Base-by-base conservation (phyloP, 768 basidiomycete genomes). In the Kwoniella newhampshirensis region DNA sequence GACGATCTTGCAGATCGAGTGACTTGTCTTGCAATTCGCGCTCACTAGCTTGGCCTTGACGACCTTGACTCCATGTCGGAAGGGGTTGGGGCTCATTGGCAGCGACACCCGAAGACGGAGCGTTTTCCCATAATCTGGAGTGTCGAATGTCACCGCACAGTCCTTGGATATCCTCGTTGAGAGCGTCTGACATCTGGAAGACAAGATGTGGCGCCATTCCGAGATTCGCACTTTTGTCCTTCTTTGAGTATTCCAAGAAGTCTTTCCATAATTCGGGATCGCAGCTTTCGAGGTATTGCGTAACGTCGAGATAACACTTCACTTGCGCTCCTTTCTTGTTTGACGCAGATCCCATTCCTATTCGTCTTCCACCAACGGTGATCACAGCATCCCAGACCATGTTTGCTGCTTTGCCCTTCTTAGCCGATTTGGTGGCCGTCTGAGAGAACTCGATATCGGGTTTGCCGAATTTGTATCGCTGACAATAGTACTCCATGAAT, bases 401-500 rank as follows among this genome's bases (percentile, higher is more conserved):
- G 11, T 20, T 27, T 28, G 39, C 20, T 15, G 42, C 18, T 39
- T 49, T 49, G 25, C 50, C 45, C 26, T 30, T 55, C 18, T 61
- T 59, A 20, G 39, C 12, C 54, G 67, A 50, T 65, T 74, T 23
- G 39, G 45, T 53, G 15, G 63, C 45, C 8, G 63, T 51, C 25
- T 79, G 79, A 1, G 78, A 75, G 57, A 82, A 87, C 13, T 81
- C 80, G 58, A 94, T 77, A 46, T 88, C 86, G 2, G 90, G 89
- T 60, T 82, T 83, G 9, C 81, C 80, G 68, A 92, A 92, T 23
- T 79, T 78, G 73, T 85, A 96, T 32, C 84, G 81, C 42, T 85
- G 82, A 71, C 91, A 94, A 68, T 97, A 97, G 74, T 88, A 97
- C 62, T 93, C 92, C 87, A 96, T 92, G 79, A 97, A 97, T 58